Base-by-base conservation (phyloP, 768 basidiomycete genomes). In the Ramaria sp. region DNA sequence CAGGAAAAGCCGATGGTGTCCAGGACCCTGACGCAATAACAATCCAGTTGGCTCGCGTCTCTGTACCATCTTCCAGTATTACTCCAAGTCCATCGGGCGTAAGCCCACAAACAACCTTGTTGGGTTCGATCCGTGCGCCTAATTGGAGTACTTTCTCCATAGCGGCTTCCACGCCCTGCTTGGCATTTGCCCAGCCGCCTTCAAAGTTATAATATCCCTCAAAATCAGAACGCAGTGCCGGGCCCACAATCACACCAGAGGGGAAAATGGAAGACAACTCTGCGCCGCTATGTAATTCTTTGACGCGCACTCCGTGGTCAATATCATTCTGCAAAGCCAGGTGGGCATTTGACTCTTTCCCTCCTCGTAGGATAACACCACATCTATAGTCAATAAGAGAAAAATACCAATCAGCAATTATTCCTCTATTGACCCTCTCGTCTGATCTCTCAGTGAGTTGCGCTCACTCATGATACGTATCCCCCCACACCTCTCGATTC, bases 181-280 rank as follows among this genome's bases (percentile, higher is more conserved):
- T 72, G 1, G 93, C 89, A 62, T 84, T 73, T 2, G 79, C 89
- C 93, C 93, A 97, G 13, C 93, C 93, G 1, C 85, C 79, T 36
- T 87, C 82, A 7, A 69, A 70, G 61, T 92, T 95, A 43, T 85
- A 60, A 62, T 86, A 94, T 1, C 84, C 88, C 16, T 22, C 41
- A 39, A 62, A 58, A 0, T 58, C 58, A n/a, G 61, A 60, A 39
- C 67, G 66, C 1, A 30, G 24, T 8, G 37, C 25, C 16, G 67
- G 59, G 7, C 66, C 70, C 3, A 67, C 63, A 43, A 41, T 60
- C 22, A 78, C 71, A 15, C 60, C 61, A 0, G 66, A 50, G 2
- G 82, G 78, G 59, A 86, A 82, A 5, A 68, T 66, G 13, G 63
- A 58, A n/a, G 71, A 74, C 41, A 83, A 67, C 4, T 70, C 71